Evolutionary conservation across 2,329 filamentous ascomycete genomes (phyloP), one percentile per base, ranked within the genome.

Genomic region (Clarireedia monteithiana): DNA sequence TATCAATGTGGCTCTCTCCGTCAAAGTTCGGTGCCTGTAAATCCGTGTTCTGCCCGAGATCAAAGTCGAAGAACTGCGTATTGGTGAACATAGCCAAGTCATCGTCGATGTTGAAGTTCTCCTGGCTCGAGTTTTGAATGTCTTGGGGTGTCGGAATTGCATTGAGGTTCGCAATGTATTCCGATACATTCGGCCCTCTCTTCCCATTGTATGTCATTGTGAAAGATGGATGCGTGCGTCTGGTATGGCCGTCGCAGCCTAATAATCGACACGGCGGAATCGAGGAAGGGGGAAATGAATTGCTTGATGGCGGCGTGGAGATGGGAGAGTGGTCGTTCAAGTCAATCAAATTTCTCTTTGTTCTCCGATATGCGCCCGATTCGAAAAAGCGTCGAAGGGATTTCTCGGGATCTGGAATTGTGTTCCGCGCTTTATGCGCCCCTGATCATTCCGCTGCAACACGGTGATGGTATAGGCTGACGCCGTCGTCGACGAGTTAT

Each of bases 81-180:
- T 92, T 91, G 57, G 88, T 89, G 74, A 91, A 94, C 66, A 91
- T 79, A 51, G 85, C 84, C 50, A 92, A 75, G 61, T 91, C 85
- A 58, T 86, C 83, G 64, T 89, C 85, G 60, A 87, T 75, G 64
- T 79, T 79, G 71, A 85, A 80, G 51, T 77, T 72, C 57, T 77
- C 73, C 57, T 78, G 74, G 27, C 79, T 69, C 24, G 76, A 66
- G 52, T 77, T 80, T 38, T 64, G 60, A 59, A 85, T 77, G 53
- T 86, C 81, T 64, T 84, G 82, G 59, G 86, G 76, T 59, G 84
- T 76, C 2, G 80, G 80, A 55, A 86, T 76, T 47, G 80, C 82
- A 76, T 96, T 96, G 66, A 96, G 78, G 64, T 91, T 87, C 67
- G 89, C 86, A 63, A 96, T 80, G 75, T 94, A 95, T 68, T 91